Evolutionary conservation across 306 rosid genomes (phyloP).

Genomic region (Rosa lucieae): DNA sequence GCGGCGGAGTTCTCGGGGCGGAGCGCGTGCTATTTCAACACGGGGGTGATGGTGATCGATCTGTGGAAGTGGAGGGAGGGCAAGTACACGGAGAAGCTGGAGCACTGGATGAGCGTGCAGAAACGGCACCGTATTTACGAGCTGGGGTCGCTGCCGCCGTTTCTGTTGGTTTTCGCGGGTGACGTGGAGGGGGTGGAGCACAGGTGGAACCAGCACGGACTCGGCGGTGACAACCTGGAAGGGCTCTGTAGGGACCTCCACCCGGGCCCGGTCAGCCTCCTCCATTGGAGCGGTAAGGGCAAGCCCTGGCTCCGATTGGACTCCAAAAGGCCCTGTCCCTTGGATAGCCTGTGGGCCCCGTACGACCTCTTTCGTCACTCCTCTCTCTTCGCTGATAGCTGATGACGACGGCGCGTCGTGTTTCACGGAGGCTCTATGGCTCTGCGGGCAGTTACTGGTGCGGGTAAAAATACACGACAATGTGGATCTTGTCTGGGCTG

Average conservation of each 20-base stretch:
- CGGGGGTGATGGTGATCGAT: constrained; percentile 96
- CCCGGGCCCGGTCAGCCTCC: constrained; percentile 81
- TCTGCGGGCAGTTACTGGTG: too few species aligned
- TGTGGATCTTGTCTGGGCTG: too few species aligned
- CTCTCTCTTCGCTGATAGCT: constrained; percentile 53
- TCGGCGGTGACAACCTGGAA: constrained; percentile 81
- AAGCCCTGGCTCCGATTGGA: constrained; percentile 91
- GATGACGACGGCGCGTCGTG: background rate
- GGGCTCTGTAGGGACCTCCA: constrained; percentile 80
- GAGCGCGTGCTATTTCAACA: constrained; percentile 77
- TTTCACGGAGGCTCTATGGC: too few species aligned
- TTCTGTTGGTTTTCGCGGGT: constrained; percentile 81
- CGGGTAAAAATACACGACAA: too few species aligned
- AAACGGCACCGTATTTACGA: constrained; percentile 77
- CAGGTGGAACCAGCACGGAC: constrained; percentile 95
- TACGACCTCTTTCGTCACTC: constrained; percentile 76
- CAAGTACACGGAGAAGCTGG: constrained; percentile 58
- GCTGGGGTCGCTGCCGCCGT: constrained; percentile 85
- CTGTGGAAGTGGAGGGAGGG: constrained; percentile 82
- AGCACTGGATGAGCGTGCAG: constrained; percentile 87
- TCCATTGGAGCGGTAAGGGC: constrained; percentile 97
- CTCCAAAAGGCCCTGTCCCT: constrained; percentile 73
- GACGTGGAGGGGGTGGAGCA: constrained; percentile 76
- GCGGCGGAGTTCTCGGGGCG: constrained; percentile 58
- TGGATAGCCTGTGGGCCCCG: constrained; percentile 90